phyloP scores from a whole-genome alignment of 768 basidiomycete species.

The Kwoniella sp. region DNA sequence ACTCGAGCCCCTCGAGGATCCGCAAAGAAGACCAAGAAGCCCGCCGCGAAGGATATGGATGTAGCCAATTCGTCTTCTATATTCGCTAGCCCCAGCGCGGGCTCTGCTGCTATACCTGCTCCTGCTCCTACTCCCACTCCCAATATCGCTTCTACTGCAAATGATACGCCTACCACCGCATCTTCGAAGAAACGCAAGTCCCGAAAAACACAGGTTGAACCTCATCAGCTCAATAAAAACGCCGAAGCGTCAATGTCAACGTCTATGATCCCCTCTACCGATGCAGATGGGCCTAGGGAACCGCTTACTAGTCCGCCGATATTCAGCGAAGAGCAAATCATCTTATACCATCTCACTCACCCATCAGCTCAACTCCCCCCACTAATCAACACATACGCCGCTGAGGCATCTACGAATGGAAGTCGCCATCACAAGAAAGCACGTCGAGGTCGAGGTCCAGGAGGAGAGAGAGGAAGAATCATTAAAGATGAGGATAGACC shows the following conservation, averaged over 20 bases:
- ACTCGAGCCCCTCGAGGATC: not conserved
- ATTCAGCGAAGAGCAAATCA: constrained; percentile 22
- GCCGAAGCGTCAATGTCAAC: not conserved
- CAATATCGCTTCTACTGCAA: not conserved
- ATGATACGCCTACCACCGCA: not conserved
- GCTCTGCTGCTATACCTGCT: not conserved
- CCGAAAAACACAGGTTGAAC: not conserved
- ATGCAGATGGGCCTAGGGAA: no score
- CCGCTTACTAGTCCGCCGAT: no score
- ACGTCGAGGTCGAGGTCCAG: no score
- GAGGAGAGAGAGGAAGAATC: not conserved
- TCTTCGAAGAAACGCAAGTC: not conserved
- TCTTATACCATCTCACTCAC: constrained; percentile 13
- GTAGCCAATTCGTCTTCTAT: no score
- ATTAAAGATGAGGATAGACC: constrained; percentile 7
- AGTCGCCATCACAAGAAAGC: not conserved
- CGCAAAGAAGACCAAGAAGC: not conserved
- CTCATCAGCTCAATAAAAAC: not conserved
- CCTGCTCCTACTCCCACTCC: not conserved
- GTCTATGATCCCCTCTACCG: no score
- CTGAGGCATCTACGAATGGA: not conserved
- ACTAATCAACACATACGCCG: constrained; percentile 1
- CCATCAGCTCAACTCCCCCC: not conserved
- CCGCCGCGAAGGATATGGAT: not conserved
- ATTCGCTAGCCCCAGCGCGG: no score